Conservation (phyloP, 345 rosid species). For the Reutealis trisperma region DNA sequence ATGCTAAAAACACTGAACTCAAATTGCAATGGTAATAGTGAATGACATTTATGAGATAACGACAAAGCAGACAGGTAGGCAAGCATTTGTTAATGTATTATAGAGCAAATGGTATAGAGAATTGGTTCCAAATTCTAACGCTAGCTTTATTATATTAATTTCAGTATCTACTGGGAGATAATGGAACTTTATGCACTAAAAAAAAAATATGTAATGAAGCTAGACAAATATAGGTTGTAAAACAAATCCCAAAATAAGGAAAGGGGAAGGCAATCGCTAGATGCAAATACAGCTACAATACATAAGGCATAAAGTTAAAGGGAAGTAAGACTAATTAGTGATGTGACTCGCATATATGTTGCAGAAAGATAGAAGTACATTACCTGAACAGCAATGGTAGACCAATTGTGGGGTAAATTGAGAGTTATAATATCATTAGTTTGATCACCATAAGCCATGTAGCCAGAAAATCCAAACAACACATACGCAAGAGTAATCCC, state of each 20-base stretch:
- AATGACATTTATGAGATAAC: slow-evolving; percentile 12
- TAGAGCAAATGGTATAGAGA: slow-evolving; percentile 14
- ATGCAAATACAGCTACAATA: background rate
- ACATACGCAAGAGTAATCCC: slow-evolving; percentile 66
- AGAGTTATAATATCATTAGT: slow-evolving; percentile 80
- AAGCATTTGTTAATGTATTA: background rate
- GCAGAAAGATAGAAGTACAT: background rate
- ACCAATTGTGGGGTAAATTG: slow-evolving; percentile 75
- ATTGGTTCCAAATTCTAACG: slow-evolving; percentile 7
- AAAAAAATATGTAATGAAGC: background rate
- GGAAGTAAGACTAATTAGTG: background rate
- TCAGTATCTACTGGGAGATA: background rate
- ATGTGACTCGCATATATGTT: background rate
- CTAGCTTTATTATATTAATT: slow-evolving; percentile 2
- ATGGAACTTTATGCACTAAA: background rate
- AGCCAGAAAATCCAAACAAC: slow-evolving; percentile 75
- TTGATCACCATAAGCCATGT: slow-evolving; percentile 87
- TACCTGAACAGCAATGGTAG: slow-evolving; percentile 79
- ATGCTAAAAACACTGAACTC: slow-evolving; percentile 12
- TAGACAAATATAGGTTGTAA: background rate
- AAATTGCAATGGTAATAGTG: slow-evolving; percentile 9
- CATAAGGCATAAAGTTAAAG: background rate
- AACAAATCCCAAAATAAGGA: background rate
- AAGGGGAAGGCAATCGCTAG: background rate
- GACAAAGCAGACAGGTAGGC: slow-evolving; percentile 29